Evolutionary conservation across 257 asterid species (phyloP), one percentile per base, ranked within the genome.

Genomic region (Solanum tarijense): DNA sequence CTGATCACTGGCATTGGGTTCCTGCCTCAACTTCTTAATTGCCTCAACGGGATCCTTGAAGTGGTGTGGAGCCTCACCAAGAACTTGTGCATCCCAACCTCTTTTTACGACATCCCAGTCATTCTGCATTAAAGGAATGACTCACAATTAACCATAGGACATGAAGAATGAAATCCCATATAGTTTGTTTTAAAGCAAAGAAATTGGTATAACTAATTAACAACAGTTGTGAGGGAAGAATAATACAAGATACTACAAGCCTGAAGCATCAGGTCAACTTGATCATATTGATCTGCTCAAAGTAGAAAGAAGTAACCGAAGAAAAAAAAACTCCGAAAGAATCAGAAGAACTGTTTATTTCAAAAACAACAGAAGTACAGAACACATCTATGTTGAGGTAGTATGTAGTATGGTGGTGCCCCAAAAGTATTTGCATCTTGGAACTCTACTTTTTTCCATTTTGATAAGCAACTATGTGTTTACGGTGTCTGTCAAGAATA

Each of bases 31-130:
- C 90, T 90, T 96, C 93, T 97, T 97, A 87, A 97, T 92, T 90
- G 98, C 98, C 88, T 97, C 98, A 81, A 96, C 87, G 1, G 94
- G 92, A 90, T 87, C 91, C 90, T 87, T 96, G 88, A 96, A 96
- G 92, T 95, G 94, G 92, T 96, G 90, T 13, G 98, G 98, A 86
- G 99, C 98, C 93, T 96, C 99, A 86, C 98, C 99, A 83, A 95
- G 98, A 83, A 97, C 98, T 91, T 95, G 99, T 32, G 99, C 99
- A 88, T 97, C 99, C 99, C 99, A 97, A 82, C 98, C 99, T 87
- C 99, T 89, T 90, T 97, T 97, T 12, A 97, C 93, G 62, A 96
- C 96, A 32, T 93, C 98, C 98, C 99, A 97, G 74, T 97, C 99
- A 92, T 97, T 97, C 98, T 94, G 90, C 87, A 88, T 72, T 88